Evolutionary conservation across 2,329 filamentous ascomycete genomes (phyloP), one percentile per base, ranked within the genome.

Genomic region (Alternaria incomplexa): DNA sequence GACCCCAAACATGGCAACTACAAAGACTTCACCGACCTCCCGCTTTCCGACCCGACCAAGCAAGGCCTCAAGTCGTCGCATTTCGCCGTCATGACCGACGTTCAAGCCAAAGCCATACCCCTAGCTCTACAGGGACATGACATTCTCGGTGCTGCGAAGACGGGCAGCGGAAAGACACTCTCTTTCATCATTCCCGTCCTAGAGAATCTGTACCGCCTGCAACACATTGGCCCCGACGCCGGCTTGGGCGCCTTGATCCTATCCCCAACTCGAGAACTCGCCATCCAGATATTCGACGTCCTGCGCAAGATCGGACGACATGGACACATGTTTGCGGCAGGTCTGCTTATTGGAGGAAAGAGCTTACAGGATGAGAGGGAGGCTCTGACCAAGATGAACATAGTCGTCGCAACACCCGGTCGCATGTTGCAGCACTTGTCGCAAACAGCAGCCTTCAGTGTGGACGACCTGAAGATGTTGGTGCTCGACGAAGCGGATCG

Each of bases 271-370:
- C 90, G 96, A 75, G 96, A 99, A 82, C 85, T 99, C 58, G 95
- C 96, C 0, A 96, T 96, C 43, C 96, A 99, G 80, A 99, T 97
- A 65, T 99, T 98, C 76, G 92, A 97, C 61, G 95, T 98, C 0
- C 82, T 99, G 72, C 87, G 93, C 65, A 97, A 97, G 79, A 88
- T 99, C 61, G 96, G 96, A 47, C 88, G 92, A 60, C 89, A 95
- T 66, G 84, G 84, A 61, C 95, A 99, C 79, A 86, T 88, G 63
- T 97, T 98, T 79, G 97, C 95, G 1, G 96, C 96, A 0, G 96
- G 96, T 0, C 81, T 98, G 72, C 89, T 99, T 10, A 98, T 98
- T 72, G 96, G 96, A 44, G 96, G 96, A 44, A 97, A 97, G 85
- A 94, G 88, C 77, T 77, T 97, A 73, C 90, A 92, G 75, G 94